Base-by-base conservation (phyloP, 805 yeast species). In the Wickerhamomyces xylosicus region DNA sequence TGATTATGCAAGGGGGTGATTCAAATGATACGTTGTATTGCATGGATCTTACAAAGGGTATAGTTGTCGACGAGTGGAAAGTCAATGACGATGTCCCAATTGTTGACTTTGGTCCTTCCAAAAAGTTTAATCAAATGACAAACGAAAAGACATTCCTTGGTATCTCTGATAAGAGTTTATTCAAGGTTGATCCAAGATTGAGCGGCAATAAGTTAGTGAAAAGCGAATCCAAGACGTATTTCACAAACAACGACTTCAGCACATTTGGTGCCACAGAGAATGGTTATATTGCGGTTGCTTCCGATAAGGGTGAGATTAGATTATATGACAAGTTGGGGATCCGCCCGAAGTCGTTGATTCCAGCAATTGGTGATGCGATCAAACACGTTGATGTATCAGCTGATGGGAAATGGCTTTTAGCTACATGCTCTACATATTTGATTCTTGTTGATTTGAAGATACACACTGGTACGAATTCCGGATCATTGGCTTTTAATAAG, bases 31-130 rank as follows among this genome's bases (percentile, higher is more conserved):
- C 64, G 22, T 55, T 87, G 36, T 84, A 70, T 61, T 72, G 75
- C 47, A 72, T 86, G 86, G 96, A 87, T 61, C 59, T 87, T 36
- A 82, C 74, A 52, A 69, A 76, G 41, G 96, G 95, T 13, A 66
- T 78, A 52, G 70, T 87, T 38, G 81, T 87, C n/a, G 95, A 87
- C 54, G 92, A 85, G 53, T 87, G 95, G 92, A 62, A 69, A 28
- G 66, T 82, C 17, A 70, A 71, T 38, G 65, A 57, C 16, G 61
- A 60, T 19, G 45, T 67, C 7, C 66, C 76, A 16, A 64, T 79
- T 21, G 72, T 71, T 15, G 66, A 71, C 22, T 79, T 77, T 55
- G 82, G 80, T 2, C 89, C 95, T 4, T 66, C 75, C n/a, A 59
- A 69, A 37, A 86, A 85, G 58, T 81, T 79, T 49, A 74, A 85